phyloP scores from a whole-genome alignment of 305 asterid species.

The Ajuga reptans region DNA sequence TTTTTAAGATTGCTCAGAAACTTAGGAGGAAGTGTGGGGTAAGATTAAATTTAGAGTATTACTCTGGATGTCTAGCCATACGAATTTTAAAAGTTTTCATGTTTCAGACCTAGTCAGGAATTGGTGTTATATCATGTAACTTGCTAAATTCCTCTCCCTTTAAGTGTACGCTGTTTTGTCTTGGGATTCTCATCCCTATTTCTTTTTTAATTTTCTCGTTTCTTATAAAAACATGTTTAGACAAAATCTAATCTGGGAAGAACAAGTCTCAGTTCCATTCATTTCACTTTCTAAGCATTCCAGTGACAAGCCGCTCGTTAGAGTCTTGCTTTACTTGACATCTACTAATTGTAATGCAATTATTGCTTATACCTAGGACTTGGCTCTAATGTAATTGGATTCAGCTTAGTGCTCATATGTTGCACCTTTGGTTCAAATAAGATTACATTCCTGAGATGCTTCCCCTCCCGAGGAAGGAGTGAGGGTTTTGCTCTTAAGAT shows the following conservation, averaged over 20 bases:
- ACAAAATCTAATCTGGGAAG: background rate
- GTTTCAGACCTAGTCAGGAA: no score
- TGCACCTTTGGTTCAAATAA: background rate
- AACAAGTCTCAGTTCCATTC: background rate
- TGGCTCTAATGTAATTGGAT: background rate
- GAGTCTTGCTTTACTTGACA: background rate
- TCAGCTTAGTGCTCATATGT: background rate
- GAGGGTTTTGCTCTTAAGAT: background rate
- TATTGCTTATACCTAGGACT: background rate
- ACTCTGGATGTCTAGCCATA: no score
- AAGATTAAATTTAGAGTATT: no score
- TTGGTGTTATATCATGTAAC: no score
- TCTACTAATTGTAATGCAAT: background rate
- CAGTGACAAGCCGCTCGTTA: background rate
- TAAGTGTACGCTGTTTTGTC: no score
- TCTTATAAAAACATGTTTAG: background rate
- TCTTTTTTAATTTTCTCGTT: no score
- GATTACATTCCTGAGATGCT: background rate
- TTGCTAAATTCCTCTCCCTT: no score
- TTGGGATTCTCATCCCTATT: no score
- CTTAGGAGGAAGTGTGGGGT: no score
- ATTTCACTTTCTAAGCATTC: background rate
- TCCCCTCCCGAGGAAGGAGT: background rate
- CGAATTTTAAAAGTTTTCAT: no score
- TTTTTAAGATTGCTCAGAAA: no score